Conservation (phyloP, 2,329 filamentous ascomycete species). For the Karstenula rhodostoma region DNA sequence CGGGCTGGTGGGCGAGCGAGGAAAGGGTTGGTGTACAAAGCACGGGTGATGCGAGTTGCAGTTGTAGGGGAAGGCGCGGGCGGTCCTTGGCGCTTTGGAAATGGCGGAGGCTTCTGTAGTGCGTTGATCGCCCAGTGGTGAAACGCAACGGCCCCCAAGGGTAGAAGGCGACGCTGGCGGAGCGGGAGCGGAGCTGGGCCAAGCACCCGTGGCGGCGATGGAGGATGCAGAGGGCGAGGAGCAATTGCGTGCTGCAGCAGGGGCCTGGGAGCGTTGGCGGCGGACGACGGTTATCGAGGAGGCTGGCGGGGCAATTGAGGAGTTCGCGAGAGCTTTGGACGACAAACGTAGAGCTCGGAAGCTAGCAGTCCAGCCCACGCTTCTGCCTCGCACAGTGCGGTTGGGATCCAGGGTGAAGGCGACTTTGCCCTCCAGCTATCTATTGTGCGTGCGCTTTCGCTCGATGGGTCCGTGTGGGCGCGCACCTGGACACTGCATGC, state of each 20-base stretch:
- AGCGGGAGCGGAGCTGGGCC: background rate
- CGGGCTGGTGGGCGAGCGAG: constrained; percentile 22
- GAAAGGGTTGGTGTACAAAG: constrained; percentile 14
- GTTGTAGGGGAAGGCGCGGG: constrained; percentile 10
- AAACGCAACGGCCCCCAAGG: constrained; percentile 7
- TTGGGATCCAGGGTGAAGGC: background rate
- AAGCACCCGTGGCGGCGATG: background rate
- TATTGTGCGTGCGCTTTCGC: background rate
- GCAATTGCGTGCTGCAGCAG: constrained; percentile 5
- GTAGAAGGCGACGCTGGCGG: background rate
- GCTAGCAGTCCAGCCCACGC: background rate
- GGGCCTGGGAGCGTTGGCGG: background rate
- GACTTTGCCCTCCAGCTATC: background rate
- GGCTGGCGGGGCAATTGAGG: background rate
- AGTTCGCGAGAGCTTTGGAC: background rate
- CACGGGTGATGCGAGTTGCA: constrained; percentile 8
- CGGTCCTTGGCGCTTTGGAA: constrained; percentile 11
- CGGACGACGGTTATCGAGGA: background rate
- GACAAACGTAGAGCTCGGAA: background rate
- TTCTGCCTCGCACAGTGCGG: background rate
- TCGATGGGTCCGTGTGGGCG: too few species aligned
- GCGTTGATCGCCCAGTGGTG: constrained; percentile 9
- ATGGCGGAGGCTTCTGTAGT: constrained; percentile 2
- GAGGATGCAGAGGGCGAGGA: background rate
- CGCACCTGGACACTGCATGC: too few species aligned